Conservation (phyloP, 2,329 filamentous ascomycete genomes). For the Diaporthe capsici region DNA sequence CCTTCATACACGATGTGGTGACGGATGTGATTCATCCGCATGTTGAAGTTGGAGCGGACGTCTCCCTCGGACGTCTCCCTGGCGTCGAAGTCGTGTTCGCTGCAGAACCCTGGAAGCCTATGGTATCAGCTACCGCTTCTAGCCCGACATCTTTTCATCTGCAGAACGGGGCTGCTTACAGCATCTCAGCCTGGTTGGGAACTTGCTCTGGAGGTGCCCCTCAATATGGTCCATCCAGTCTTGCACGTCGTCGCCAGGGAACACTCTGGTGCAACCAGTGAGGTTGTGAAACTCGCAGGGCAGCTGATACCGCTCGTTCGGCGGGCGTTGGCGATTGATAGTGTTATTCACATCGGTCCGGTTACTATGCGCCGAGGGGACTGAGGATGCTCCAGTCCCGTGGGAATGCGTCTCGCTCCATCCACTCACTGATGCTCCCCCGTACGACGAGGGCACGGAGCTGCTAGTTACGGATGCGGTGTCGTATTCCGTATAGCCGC, state of each 20-base stretch:
- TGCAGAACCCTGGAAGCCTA: constrained; percentile 59
- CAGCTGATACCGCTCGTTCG: constrained; percentile 45
- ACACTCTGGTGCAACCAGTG: constrained; percentile 53
- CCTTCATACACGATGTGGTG: constrained; percentile 56
- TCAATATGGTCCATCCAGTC: constrained; percentile 63
- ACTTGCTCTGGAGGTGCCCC: constrained; percentile 52
- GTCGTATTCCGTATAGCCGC: background rate
- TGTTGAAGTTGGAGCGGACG: constrained; percentile 49
- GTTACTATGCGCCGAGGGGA: constrained; percentile 12
- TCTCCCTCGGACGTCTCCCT: constrained; percentile 23
- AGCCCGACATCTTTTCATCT: background rate
- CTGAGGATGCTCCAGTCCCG: constrained; percentile 1
- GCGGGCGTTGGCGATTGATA: constrained; percentile 17
- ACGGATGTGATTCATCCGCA: constrained; percentile 65
- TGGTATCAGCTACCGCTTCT: constrained; percentile 30
- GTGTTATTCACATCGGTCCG: constrained; percentile 12
- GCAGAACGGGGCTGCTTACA: constrained; percentile 15
- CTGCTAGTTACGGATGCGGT: background rate
- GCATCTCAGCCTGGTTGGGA: constrained; percentile 49
- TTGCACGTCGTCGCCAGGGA: constrained; percentile 54
- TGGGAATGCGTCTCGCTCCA: background rate
- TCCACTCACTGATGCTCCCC: background rate
- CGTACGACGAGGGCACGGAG: constrained; percentile 1
- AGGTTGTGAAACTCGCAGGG: constrained; percentile 62
- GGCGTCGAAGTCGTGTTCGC: constrained; percentile 51